Evolutionary conservation across 495 filamentous ascomycete genomes (phyloP).

Genomic region (Podospora pseudopauciseta): DNA sequence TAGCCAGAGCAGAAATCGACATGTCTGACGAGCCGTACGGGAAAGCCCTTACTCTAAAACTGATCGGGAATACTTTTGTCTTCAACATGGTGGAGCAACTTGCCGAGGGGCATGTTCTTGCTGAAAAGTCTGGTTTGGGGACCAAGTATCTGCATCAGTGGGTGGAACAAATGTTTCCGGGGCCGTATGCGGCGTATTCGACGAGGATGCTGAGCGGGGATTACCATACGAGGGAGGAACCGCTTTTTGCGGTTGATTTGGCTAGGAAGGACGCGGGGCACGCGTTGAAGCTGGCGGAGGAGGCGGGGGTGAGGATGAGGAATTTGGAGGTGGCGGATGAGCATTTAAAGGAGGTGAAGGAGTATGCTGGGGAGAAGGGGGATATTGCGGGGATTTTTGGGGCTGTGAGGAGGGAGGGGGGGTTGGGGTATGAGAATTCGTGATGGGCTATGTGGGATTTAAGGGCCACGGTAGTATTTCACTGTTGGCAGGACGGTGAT

Average conservation of each 20-base stretch:
- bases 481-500: no score
- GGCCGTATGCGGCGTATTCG: constrained; percentile 66
- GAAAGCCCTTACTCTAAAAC: constrained; percentile 64
- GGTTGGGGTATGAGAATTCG: constrained; percentile 64
- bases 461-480: background rate
- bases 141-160: constrained; percentile 63
- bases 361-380: constrained; percentile 67
- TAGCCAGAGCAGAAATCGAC: constrained; percentile 66
- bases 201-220: constrained; percentile 70
- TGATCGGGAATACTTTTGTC: constrained; percentile 85
- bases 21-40: constrained; percentile 59
- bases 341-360: constrained; percentile 63
- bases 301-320: constrained; percentile 58
- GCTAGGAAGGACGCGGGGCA: constrained; percentile 83
- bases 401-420: constrained; percentile 62
- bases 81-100: constrained; percentile 77
- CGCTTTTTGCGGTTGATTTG: constrained; percentile 81
- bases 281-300: constrained; percentile 62
- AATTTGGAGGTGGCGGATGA: constrained; percentile 63
- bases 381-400: constrained; percentile 87
- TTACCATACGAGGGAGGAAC: constrained; percentile 60
- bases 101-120: constrained; percentile 69
- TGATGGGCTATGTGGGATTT: background rate
- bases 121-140: constrained; percentile 79
- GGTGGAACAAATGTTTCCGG: constrained; percentile 62